Conservation (phyloP, 768 basidiomycete genomes). For the Lactarius sp. region DNA sequence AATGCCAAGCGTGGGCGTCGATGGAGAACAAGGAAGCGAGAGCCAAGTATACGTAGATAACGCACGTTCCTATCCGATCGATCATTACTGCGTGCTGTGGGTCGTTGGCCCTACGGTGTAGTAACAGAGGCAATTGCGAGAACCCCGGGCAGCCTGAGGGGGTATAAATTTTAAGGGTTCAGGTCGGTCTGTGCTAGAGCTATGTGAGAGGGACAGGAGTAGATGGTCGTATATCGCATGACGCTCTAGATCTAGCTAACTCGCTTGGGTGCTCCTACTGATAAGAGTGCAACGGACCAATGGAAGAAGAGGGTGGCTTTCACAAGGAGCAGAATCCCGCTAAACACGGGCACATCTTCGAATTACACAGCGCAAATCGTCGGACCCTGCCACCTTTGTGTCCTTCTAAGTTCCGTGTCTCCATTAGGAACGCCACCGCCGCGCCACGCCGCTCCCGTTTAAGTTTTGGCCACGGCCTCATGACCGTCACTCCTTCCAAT, state of each 20-base stretch:
- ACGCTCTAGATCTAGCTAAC: too few species aligned
- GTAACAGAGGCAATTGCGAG: too few species aligned
- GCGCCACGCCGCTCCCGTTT: constrained; percentile 10
- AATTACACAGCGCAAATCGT: constrained; percentile 10
- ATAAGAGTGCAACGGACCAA: neutral
- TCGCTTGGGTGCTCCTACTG: neutral
- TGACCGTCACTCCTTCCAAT: constrained; percentile 6
- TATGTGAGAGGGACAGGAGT: too few species aligned
- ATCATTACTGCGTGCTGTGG: neutral
- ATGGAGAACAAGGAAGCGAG: neutral
- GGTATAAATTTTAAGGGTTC: too few species aligned
- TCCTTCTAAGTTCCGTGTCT: constrained; percentile 13
- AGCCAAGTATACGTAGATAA: neutral
- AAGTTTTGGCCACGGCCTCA: constrained; percentile 6
- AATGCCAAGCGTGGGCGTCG: neutral
- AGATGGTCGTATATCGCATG: too few species aligned
- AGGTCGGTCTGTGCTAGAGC: too few species aligned
- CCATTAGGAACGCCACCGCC: constrained; percentile 15
- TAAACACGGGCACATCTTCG: neutral
- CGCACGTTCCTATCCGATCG: neutral
- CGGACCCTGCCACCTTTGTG: constrained; percentile 2
- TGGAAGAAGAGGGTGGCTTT: neutral
- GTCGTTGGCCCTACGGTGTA: too few species aligned
- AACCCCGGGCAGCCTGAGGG: too few species aligned
- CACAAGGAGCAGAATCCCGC: neutral